Conservation (phyloP, 2,329 filamentous ascomycete genomes). For the Cercospora sp. region DNA sequence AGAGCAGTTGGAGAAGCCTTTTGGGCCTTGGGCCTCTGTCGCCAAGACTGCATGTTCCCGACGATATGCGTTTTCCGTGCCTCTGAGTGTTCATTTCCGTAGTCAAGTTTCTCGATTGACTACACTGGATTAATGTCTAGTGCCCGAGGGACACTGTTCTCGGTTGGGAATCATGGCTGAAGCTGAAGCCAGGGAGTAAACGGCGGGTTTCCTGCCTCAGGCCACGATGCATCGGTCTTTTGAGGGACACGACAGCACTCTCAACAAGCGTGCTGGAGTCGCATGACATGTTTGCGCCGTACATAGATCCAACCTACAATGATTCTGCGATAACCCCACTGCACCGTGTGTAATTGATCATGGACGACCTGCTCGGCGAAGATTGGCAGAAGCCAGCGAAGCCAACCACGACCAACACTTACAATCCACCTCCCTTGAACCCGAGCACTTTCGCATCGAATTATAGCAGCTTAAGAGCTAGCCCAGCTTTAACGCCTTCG, state of each 20-base stretch:
- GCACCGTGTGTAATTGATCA: constrained; percentile 27
- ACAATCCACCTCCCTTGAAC: constrained; percentile 28
- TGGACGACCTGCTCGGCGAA: constrained; percentile 53
- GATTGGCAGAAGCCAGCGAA: constrained; percentile 46
- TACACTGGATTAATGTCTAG: neutral
- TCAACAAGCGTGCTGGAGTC: constrained; percentile 1
- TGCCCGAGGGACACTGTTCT: neutral
- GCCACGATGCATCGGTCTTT: neutral
- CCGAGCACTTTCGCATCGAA: constrained; percentile 30
- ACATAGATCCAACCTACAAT: neutral
- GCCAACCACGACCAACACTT: constrained; percentile 25
- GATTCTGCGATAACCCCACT: constrained; percentile 8
- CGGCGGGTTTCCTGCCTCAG: neutral
- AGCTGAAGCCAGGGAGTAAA: neutral
- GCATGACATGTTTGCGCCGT: constrained; percentile 5
- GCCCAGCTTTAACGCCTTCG: constrained; percentile 44
- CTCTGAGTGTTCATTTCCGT: neutral
- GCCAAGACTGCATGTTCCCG: neutral
- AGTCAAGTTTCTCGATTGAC: neutral
- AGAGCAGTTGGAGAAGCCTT: neutral
- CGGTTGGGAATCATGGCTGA: neutral
- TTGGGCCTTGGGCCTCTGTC: neutral
- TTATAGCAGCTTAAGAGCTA: constrained; percentile 40
- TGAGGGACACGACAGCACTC: neutral
- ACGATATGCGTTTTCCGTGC: neutral